Base-by-base conservation (phyloP, 139 green algal species). In the Micractinium sp. region DNA sequence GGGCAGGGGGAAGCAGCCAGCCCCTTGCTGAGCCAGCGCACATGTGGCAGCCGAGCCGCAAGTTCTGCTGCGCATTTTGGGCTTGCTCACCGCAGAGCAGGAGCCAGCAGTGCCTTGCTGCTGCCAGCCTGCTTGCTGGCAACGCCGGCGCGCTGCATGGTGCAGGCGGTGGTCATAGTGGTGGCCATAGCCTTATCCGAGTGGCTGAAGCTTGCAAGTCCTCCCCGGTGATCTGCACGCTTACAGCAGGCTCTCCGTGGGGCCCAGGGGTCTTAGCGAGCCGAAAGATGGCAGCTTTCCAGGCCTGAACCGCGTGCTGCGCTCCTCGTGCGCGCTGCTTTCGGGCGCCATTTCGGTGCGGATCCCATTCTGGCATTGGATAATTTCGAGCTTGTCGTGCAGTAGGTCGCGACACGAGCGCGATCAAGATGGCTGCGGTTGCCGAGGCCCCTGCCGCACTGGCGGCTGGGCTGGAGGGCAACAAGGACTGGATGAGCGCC, bases 91-190 rank as follows among this genome's bases (percentile, higher is more conserved):
- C 81, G 56, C 33, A 86, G n/a, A 22, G 78, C 78, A 0, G 81
- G 81, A 18, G 56, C 81, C 81, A 86, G n/a, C 56, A 86, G 33
- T 12, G n/a, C 74, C 60, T 75, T 25, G 20, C 2, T 60, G 60
- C 29, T 60, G 33, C 31, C 56, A 5, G 66, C 47, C 81, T 86
- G 66, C 47, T 27, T 56, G 81, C 81, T 75, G 81, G 47, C 81
- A 18, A 75, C 56, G 81, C 81, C 81, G 36, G 56, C 36, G 60
- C 81, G 81, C 81, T 76, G 81, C 80, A 85, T 41, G 1, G 80
- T 27, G 63, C 63, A 31, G 5, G 47, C 80, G n/a, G 79, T 71
- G 12, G 63, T 27, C 20, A 82, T 56, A 56, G 47, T 56, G 47
- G 47, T 56, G 47, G 47, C 47, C 47, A 56, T 56, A 56, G 47